phyloP scores from a whole-genome alignment of 441 rosid genomes.

The Breynia disticha region DNA sequence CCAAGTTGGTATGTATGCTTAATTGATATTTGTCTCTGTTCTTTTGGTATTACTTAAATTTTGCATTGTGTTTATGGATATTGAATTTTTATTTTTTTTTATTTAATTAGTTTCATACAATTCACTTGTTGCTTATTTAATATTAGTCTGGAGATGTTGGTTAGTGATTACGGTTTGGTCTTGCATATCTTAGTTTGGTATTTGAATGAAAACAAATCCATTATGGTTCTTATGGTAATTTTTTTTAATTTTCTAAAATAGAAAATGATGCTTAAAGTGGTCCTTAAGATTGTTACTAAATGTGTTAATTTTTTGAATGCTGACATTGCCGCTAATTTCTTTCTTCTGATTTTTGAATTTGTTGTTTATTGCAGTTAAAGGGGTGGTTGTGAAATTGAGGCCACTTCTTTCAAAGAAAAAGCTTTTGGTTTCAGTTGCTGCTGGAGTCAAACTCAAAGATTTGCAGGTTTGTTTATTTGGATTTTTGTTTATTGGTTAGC shows the following conservation, averaged over 20 bases:
- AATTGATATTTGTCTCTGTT: not conserved
- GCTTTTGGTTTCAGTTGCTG: slow-evolving; percentile 85
- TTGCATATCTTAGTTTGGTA: no score
- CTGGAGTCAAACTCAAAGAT: slow-evolving; percentile 71
- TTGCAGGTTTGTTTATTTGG: slow-evolving; percentile 44
- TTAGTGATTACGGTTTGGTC: no score
- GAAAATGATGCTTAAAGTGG: no score
- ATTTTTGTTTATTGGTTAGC: not conserved
- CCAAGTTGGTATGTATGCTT: slow-evolving; percentile 54
- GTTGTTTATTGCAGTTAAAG: slow-evolving; percentile 43
- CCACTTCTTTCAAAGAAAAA: slow-evolving; percentile 52
- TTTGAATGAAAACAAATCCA: no score
- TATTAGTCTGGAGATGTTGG: no score
- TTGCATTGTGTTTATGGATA: not conserved
- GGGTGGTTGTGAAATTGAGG: slow-evolving; percentile 46
- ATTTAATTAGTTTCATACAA: no score
- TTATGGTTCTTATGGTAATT: no score
- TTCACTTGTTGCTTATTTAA: no score
- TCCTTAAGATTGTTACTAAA: no score
- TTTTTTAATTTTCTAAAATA: no score
- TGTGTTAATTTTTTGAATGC: not conserved
- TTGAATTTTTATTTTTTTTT: no score
- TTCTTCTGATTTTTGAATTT: not conserved
- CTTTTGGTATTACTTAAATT: not conserved
- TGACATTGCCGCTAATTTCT: not conserved